Evolutionary conservation across 768 basidiomycete genomes (phyloP), one percentile per base, ranked within the genome.

Genomic region (Hericium alpestre): DNA sequence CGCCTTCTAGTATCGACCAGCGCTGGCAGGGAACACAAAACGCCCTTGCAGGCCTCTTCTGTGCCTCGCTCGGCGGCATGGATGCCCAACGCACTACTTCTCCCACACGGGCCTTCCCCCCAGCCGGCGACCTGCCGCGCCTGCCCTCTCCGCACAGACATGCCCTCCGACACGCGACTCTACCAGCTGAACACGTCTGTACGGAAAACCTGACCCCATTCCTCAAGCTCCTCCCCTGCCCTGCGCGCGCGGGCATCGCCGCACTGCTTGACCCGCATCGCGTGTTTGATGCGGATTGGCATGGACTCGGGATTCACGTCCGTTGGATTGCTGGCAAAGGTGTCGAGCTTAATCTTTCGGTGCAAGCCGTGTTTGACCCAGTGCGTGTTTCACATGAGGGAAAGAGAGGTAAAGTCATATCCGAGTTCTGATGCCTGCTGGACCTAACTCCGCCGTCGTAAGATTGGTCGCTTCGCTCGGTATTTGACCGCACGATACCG

Each of bases 121-220:
- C 83, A 12, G 74, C 83, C 61, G 86, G 86, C 27, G 70, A 73
- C 11, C 69, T 84, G 2, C 81, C 81, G 0, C 67, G 71, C 51
- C 75, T 76, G 70, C 69, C 73, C 27, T 61, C 67, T 10, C 71
- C 74, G 13, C 79, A 87, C 27, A 12, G 22, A 3, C 54, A 61
- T 57, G 73, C 76, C 48, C 75, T 92, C 23, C 83, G 85, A 58
- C 86, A 93, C 63, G 90, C 87, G 1, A 80, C 81, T 8, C 78
- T 87, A 18, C 87, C 88, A 7, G 89, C 85, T 3, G 90, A 94
- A 66, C 76, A 85, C 63, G 88, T 97, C n/a, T 99, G 95, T 67
- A 98, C 95, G 4, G 96, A 98, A 67, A 97, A 97, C 65, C 74
- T 98, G 9, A 97, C 95, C 0, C 95, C 96, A 0, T 96, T 98